A percentile compares a stretch with the other conserved stretches of the same genome.
phyloP scores from a whole-genome alignment of 345 rosid species.

The Gossypium rotundifolium region DNA sequence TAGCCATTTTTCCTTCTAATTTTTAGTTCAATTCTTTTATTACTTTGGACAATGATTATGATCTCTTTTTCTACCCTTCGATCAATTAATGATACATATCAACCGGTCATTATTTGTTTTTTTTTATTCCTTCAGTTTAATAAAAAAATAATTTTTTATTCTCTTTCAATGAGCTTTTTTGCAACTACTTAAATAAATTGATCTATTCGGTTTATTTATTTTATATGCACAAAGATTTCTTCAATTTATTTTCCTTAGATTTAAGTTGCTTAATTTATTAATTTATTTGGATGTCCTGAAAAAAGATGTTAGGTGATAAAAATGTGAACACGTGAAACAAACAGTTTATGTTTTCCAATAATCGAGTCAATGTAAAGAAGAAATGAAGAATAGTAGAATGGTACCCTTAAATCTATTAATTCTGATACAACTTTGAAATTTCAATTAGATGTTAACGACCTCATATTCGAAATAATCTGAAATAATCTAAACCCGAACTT shows the following conservation, averaged over 20 bases:
- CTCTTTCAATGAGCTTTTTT: constrained; percentile 11
- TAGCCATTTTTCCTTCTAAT: constrained; percentile 9
- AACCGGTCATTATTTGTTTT: constrained; percentile 2
- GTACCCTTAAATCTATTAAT: no score
- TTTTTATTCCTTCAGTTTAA: constrained; percentile 11
- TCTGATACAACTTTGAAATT: no score
- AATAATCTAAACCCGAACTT: no score
- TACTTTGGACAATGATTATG: constrained; percentile 20
- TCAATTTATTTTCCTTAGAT: neutral
- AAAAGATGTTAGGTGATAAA: neutral
- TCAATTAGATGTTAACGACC: no score
- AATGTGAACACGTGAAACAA: neutral
- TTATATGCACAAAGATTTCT: no score
- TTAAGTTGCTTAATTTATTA: neutral
- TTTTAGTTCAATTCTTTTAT: constrained; percentile 15
- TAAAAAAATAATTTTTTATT: neutral
- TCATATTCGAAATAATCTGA: no score
- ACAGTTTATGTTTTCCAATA: no score
- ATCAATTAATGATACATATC: constrained; percentile 8
- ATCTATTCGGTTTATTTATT: neutral
- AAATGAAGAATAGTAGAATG: no score
- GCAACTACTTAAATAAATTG: neutral
- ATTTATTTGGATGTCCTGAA: neutral
- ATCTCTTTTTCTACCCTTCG: constrained; percentile 7
- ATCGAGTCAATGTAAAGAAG: neutral